A percentile compares a stretch with the other conserved stretches of the same genome.
Evolutionary conservation across 2,329 filamentous ascomycete species (phyloP).

Genomic region (Pseudogymnoascus verrucosus): DNA sequence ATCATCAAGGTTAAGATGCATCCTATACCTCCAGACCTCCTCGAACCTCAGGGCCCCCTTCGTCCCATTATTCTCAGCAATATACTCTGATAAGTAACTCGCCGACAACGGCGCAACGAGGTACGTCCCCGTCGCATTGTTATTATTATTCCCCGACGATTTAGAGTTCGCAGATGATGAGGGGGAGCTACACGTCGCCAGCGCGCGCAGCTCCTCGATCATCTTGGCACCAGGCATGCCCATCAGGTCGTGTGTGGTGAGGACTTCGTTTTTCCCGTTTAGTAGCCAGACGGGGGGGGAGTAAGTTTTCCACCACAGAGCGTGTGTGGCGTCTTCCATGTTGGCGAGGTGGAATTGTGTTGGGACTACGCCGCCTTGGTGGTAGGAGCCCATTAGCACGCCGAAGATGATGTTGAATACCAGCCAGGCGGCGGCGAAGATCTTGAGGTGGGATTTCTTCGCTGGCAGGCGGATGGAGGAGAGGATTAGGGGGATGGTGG

Average conservation of each 20-base stretch:
- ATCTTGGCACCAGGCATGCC: conserved; percentile 56
- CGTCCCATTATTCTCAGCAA: conserved; percentile 34
- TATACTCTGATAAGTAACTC: conserved; percentile 58
- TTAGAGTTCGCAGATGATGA: too few species aligned
- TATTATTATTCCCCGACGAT: too few species aligned
- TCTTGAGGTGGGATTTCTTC: conserved; percentile 38
- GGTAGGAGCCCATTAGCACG: conserved; percentile 69
- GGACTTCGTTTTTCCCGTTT: conserved; percentile 63
- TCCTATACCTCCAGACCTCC: conserved; percentile 59
- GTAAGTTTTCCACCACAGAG: conserved; percentile 82
- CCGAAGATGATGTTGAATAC: conserved; percentile 62
- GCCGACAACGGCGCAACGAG: conserved; percentile 68
- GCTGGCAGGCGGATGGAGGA: conserved; percentile 63
- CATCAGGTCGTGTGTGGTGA: conserved; percentile 68
- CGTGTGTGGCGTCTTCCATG: conserved; percentile 54
- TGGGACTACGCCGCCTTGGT: conserved; percentile 71
- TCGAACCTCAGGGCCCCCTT: conserved; percentile 53
- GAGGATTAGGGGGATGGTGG: conserved; percentile 67
- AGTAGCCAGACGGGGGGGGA: conserved; percentile 74
- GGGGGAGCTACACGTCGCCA: conserved; percentile 54
- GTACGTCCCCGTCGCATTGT: conserved; percentile 48
- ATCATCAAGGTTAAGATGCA: conserved; percentile 71
- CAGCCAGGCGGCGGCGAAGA: conserved; percentile 57
- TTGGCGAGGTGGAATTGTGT: conserved; percentile 69
- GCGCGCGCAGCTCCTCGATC: conserved; percentile 47